Conservation (phyloP, 2,329 filamentous ascomycete species). For the Chlorencoelia australis region DNA sequence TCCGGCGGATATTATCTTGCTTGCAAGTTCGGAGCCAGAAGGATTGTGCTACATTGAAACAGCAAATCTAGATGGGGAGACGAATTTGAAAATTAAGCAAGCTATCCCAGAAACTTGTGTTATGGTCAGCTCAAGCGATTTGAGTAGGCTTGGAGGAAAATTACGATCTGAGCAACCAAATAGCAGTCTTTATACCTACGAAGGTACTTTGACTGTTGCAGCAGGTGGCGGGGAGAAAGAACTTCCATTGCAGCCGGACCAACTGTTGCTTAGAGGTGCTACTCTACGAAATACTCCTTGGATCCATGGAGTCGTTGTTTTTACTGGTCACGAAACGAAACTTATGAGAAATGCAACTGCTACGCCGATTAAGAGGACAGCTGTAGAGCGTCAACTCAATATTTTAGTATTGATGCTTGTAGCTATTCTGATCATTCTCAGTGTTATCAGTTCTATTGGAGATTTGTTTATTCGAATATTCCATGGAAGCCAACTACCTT, state of each 20-base stretch:
- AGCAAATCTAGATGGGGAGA: slow-evolving; percentile 94
- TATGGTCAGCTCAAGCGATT: slow-evolving; percentile 75
- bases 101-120: slow-evolving; percentile 84
- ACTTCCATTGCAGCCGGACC: slow-evolving; percentile 78
- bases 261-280: slow-evolving; percentile 83
- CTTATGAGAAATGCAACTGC: slow-evolving; percentile 98
- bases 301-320: slow-evolving; percentile 93
- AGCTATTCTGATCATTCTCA: slow-evolving; percentile 71
- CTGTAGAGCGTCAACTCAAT: slow-evolving; percentile 90
- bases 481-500: slow-evolving; percentile 51
- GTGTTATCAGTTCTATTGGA: slow-evolving; percentile 82
- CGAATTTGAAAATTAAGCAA: slow-evolving; percentile 98
- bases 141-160: slow-evolving; percentile 76
- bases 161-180: slow-evolving; percentile 95
- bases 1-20: slow-evolving; percentile 81
- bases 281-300: slow-evolving; percentile 94
- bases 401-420: slow-evolving; percentile 86
- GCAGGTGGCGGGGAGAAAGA: slow-evolving; percentile 89
- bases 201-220: slow-evolving; percentile 88
- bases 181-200: slow-evolving; percentile 96
- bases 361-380: slow-evolving; percentile 93
- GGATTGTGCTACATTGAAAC: slow-evolving; percentile 98
- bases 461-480: slow-evolving; percentile 72
- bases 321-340: slow-evolving; percentile 96
- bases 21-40: slow-evolving; percentile 94